Evolutionary conservation across 177 flowering plant species (phyloP).

Genomic region (Vitis hybrid): DNA sequence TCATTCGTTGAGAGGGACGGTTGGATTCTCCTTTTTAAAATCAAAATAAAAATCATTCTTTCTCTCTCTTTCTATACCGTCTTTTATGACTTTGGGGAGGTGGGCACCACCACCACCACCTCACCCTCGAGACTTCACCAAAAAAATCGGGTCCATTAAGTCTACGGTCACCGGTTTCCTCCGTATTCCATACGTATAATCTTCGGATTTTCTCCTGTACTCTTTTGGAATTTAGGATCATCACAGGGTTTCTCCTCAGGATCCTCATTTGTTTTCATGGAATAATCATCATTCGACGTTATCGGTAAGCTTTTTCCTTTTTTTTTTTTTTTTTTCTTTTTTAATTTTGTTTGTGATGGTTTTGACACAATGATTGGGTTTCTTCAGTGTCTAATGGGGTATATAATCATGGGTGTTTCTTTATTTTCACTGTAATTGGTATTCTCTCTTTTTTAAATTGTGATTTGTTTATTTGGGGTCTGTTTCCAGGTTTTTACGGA

Average conservation of each 20-base stretch:
- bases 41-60: no score
- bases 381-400: slow-evolving; percentile 15
- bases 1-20: slow-evolving; percentile 21
- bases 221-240: background rate
- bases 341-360: slow-evolving; percentile 3
- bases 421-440: slow-evolving; percentile 21
- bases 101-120: slow-evolving; percentile 13
- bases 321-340: background rate
- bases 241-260: background rate
- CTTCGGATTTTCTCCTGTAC: background rate
- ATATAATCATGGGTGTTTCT: slow-evolving; percentile 30
- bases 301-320: background rate
- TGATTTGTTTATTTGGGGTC: slow-evolving; percentile 12
- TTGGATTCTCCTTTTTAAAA: background rate
- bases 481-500: slow-evolving; percentile 30
- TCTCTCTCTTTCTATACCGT: background rate
- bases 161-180: slow-evolving; percentile 7
- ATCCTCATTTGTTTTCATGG: background rate
- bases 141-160: slow-evolving; percentile 20
- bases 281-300: no score
- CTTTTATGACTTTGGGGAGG: slow-evolving; percentile 16
- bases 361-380: slow-evolving; percentile 15
- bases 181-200: slow-evolving; percentile 17
- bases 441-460: background rate
- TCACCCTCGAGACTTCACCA: slow-evolving; percentile 5